Base-by-base conservation (phyloP, 495 filamentous ascomycete species). In the Xanthoparmelia taractica region DNA sequence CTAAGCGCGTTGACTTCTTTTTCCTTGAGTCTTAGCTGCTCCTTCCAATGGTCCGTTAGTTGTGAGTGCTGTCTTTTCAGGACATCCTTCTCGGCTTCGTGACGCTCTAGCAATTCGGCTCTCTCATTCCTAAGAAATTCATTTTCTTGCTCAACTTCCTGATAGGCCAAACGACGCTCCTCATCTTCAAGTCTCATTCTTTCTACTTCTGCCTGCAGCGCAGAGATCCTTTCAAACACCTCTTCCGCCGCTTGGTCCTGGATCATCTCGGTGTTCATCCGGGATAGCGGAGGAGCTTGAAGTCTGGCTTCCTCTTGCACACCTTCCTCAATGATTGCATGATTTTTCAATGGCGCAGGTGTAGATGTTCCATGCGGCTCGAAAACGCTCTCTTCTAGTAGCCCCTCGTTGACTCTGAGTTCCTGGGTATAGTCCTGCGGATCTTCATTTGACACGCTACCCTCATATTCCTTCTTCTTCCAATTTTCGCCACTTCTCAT, bases 401-500 rank as follows among this genome's bases (percentile, higher is more conserved):
- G 8, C 5, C 57, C 41, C 18, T 52, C 11, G n/a, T 29, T 33
- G 8, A 25, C 7, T 45, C 18, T 57, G 34, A 48, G 25, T 37
- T 58, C 47, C 12, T 63, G 52, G 20, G 40, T 54, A 55, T 33
- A 58, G 25, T 61, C 59, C n/a, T 55, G 45, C n/a, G 36, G 57
- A 25, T 68, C 50, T n/a, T 58, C 59, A 8, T 65, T 47, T 17
- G 27, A 47, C 20, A 65, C 66, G 27, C 63, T 41, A 11, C 52
- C 56, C 17, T 68, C 66, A 5, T 69, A 63, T 2, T 70, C 61
- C 34, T 68, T 62, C 34, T 71, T 60, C 60, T 73, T 63, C 55
- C 64, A 65, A 52, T 72, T 68, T 15, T 72, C 65, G 4, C 76
- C 73, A 8, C 77, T 77, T 65, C 75, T 73, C 58, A 82, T 69